Evolutionary conservation across 108 stramenopile genomes (phyloP).

Genomic region (Nitzschia putrida): DNA sequence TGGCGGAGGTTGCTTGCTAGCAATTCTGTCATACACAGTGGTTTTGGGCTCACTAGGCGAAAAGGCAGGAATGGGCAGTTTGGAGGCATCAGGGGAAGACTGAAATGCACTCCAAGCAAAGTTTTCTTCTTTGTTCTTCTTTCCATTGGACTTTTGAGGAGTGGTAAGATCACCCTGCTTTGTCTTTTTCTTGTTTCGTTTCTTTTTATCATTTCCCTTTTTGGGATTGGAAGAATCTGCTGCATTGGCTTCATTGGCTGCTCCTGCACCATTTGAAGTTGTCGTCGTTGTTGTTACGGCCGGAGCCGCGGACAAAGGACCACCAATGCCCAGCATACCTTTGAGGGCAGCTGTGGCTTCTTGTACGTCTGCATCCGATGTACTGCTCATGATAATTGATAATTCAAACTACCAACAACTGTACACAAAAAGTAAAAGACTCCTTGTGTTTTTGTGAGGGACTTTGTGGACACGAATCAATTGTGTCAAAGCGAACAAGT

Average conservation of each 20-base stretch:
- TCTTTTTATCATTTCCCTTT: not conserved
- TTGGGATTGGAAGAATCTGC: not conserved
- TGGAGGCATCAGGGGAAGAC: slow-evolving; percentile 76
- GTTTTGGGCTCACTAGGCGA: slow-evolving; percentile 28
- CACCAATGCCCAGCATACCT: slow-evolving; percentile 55
- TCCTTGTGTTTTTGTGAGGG: too few relatives aligned
- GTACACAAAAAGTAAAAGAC: too few relatives aligned
- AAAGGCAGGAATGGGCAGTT: slow-evolving; percentile 68
- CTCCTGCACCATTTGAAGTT: not conserved
- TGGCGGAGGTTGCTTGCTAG: not conserved
- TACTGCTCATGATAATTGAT: too few relatives aligned
- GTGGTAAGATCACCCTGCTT: not conserved
- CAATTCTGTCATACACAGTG: not conserved
- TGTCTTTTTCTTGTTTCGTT: slow-evolving; percentile 12
- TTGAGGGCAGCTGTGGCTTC: slow-evolving; percentile 55
- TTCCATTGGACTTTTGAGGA: slow-evolving; percentile 13
- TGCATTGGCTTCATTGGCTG: not conserved
- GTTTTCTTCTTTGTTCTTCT: slow-evolving; percentile 41
- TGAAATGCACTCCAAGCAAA: slow-evolving; percentile 88
- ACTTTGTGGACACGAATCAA: too few relatives aligned
- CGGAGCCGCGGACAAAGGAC: not conserved
- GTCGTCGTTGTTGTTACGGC: not conserved
- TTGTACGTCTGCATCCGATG: slow-evolving; percentile 25
- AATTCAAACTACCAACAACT: too few relatives aligned
- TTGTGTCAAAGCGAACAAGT: too few relatives aligned